Conservation (phyloP, 345 rosid species). For the Heritiera littoralis region DNA sequence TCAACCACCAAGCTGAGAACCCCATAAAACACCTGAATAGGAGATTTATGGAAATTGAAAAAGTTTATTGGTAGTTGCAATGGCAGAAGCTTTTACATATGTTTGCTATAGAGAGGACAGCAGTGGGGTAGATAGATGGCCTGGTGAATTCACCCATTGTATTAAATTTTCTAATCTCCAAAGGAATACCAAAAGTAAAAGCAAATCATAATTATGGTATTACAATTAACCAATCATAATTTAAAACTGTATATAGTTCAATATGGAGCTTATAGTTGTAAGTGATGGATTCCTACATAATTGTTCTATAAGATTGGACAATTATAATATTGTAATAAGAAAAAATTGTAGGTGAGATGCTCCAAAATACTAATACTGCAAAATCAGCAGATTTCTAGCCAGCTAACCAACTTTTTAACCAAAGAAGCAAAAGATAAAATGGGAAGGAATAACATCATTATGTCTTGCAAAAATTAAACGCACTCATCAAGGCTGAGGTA, state of each 20-base stretch:
- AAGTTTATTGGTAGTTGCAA: constrained; percentile 31
- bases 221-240: too few species aligned
- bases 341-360: too few species aligned
- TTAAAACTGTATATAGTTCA: too few species aligned
- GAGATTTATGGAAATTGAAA: constrained; percentile 21
- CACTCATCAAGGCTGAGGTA: background rate
- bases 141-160: background rate
- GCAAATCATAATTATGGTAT: too few species aligned
- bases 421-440: background rate
- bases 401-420: background rate
- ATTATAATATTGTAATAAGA: too few species aligned
- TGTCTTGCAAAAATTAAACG: background rate
- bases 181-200: background rate
- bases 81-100: constrained; percentile 16
- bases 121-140: background rate
- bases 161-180: background rate
- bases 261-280: too few species aligned
- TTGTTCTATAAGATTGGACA: too few species aligned
- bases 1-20: constrained; percentile 29
- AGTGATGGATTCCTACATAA: too few species aligned
- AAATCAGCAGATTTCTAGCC: background rate
- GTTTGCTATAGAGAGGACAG: background rate
- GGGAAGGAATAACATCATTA: background rate
- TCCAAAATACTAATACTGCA: background rate
- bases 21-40: background rate